These are phyloP conservation scores for Chlamydomonas sp. DNA, from an alignment of 139 green algal species.

Conservation along the genomic window DNA sequence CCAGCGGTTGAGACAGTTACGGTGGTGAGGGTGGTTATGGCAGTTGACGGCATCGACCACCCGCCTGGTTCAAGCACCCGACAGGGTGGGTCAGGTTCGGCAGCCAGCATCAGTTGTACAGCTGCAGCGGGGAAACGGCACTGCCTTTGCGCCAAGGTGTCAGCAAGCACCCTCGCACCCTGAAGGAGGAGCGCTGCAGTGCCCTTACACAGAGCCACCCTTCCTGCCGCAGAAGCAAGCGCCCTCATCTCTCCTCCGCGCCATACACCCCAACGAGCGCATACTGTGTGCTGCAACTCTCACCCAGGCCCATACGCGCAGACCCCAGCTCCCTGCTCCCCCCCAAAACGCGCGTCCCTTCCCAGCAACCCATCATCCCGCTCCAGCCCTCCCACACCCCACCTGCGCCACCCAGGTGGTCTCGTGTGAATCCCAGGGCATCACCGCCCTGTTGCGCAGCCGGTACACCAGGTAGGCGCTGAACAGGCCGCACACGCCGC, in stretches of 20 bases:
- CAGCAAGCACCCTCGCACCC: no score
- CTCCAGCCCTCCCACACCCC: background rate
- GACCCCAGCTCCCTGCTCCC: background rate
- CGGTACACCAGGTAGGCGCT: constrained; percentile 21
- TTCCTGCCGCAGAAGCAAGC: no score
- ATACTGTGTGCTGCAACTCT: background rate
- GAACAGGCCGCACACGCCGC: constrained; percentile 25
- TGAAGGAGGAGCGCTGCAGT: no score
- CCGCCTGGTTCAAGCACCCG: no score
- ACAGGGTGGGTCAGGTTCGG: no score
- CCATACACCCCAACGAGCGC: background rate
- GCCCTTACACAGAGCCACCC: no score
- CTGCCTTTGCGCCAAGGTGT: no score
- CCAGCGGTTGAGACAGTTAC: background rate
- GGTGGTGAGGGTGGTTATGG: no score
- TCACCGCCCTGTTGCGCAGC: constrained; percentile 16
- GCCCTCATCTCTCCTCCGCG: no score
- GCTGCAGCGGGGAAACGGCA: no score
- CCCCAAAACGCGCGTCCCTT: background rate
- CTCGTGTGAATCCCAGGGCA: background rate
- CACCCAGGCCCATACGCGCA: background rate
- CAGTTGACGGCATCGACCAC: no score
- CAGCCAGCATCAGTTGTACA: no score
- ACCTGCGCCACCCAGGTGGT: constrained; percentile 25
- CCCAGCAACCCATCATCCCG: background rate